Evolutionary conservation across 768 basidiomycete species (phyloP).

Genomic region (Auriscalpium vulgare): DNA sequence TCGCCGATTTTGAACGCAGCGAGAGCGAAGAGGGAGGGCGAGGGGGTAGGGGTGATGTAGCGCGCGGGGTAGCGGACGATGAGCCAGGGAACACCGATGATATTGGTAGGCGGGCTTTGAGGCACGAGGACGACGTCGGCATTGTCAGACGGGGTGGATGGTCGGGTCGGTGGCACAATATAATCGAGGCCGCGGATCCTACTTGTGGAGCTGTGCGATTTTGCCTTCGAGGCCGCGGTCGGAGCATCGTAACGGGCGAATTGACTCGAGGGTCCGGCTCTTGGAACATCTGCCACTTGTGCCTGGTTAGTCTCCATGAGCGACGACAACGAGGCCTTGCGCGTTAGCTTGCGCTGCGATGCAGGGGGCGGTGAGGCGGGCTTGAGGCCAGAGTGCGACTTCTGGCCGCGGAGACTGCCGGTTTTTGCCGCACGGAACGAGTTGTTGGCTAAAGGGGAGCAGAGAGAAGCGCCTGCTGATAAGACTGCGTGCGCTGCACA

Average conservation of each 20-base stretch:
- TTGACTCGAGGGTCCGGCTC: conserved; percentile 30
- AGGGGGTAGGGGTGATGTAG: conserved; percentile 47
- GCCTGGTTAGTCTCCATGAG: conserved; percentile 53
- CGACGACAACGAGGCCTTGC: conserved; percentile 76
- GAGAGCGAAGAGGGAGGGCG: conserved; percentile 55
- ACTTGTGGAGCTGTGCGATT: conserved; percentile 56
- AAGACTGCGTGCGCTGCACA: conserved; percentile 45
- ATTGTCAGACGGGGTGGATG: conserved; percentile 82
- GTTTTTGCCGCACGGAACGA: conserved; percentile 63
- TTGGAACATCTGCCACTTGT: conserved; percentile 48
- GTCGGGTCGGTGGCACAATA: conserved; percentile 67
- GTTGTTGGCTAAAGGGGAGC: conserved; percentile 35
- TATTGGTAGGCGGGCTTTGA: conserved; percentile 68
- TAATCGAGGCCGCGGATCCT: conserved; percentile 53
- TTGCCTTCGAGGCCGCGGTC: conserved; percentile 77
- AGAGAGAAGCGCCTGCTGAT: conserved; percentile 44
- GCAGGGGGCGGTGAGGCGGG: conserved; percentile 58
- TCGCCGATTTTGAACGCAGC: conserved; percentile 28
- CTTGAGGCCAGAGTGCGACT: conserved; percentile 77
- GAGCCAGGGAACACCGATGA: conserved; percentile 63
- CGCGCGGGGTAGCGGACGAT: conserved; percentile 31
- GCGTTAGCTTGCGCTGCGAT: conserved; percentile 51
- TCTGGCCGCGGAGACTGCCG: conserved; percentile 72
- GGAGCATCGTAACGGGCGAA: conserved; percentile 62
- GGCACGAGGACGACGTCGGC: conserved; percentile 68